Evolutionary conservation across 345 rosid genomes (phyloP).

Genomic region (Gossypium thurberi): DNA sequence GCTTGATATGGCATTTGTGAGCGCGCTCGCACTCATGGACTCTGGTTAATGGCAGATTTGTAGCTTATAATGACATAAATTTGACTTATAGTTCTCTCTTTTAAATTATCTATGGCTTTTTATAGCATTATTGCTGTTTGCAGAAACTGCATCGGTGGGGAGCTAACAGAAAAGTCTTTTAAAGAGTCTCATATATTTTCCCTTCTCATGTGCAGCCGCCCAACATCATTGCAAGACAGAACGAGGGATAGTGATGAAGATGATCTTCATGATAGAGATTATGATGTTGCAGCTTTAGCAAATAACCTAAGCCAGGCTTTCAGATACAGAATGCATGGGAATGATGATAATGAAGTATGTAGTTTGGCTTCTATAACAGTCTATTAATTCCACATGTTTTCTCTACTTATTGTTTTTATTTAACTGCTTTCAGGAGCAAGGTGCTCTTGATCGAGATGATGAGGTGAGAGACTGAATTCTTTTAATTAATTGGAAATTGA

Average conservation of each 20-base stretch:
- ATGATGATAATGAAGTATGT: conserved; percentile 66
- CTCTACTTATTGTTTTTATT: conserved; percentile 13
- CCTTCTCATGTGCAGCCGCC: conserved; percentile 59
- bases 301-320: conserved; percentile 89
- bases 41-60: neutral
- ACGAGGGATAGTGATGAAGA: conserved; percentile 89
- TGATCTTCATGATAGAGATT: conserved; percentile 86
- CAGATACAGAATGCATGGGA: conserved; percentile 83
- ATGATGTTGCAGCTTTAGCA: conserved; percentile 94
- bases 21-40: neutral
- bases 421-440: conserved; percentile 49
- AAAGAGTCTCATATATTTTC: conserved; percentile 10
- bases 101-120: neutral
- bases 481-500: neutral
- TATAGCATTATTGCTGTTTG: neutral
- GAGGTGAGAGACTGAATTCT: conserved; percentile 37
- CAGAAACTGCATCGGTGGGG: neutral
- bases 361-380: neutral
- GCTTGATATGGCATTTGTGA: neutral
- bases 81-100: neutral
- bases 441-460: conserved; percentile 74
- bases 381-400: neutral
- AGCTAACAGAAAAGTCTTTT: neutral
- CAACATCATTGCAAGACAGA: conserved; percentile 87
- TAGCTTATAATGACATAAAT: neutral